Conservation (phyloP, 306 rosid genomes). For the Nissolia schottii region DNA sequence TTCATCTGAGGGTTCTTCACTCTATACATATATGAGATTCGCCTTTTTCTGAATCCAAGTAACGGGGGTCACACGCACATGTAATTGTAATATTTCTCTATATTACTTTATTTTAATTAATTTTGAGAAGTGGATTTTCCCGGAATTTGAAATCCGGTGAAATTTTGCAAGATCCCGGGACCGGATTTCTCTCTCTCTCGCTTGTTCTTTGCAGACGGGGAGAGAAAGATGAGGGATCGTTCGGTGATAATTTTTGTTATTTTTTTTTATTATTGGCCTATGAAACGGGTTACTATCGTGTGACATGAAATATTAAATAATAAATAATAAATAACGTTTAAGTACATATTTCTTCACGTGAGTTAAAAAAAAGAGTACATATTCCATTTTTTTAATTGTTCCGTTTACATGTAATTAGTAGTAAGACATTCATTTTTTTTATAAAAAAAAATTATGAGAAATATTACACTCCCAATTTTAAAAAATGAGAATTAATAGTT, state of each 20-base stretch:
- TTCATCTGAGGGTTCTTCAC: conserved; percentile 43
- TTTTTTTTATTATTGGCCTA: neutral
- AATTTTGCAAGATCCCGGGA: conserved; percentile 60
- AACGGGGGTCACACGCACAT: conserved; percentile 24
- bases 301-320: conserved; percentile 38
- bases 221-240: conserved; percentile 69
- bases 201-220: conserved; percentile 32
- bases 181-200: conserved; percentile 62
- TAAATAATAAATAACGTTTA: neutral
- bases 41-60: conserved; percentile 34
- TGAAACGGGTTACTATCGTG: conserved; percentile 25
- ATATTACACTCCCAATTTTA: no score
- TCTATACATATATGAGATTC: conserved; percentile 5
- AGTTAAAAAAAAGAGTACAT: no score
- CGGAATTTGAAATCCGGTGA: conserved; percentile 53
- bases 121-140: conserved; percentile 22
- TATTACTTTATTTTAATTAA: neutral
- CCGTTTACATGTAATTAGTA: no score
- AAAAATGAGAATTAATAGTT: no score
- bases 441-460: no score
- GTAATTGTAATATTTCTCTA: conserved; percentile 7
- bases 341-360: neutral
- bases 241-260: conserved; percentile 42
- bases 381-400: neutral
- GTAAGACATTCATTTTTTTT: no score